These are phyloP conservation scores for Cadophora gregata DNA, from an alignment of 2,329 filamentous ascomycete genomes.

Conservation along the genomic window DNA sequence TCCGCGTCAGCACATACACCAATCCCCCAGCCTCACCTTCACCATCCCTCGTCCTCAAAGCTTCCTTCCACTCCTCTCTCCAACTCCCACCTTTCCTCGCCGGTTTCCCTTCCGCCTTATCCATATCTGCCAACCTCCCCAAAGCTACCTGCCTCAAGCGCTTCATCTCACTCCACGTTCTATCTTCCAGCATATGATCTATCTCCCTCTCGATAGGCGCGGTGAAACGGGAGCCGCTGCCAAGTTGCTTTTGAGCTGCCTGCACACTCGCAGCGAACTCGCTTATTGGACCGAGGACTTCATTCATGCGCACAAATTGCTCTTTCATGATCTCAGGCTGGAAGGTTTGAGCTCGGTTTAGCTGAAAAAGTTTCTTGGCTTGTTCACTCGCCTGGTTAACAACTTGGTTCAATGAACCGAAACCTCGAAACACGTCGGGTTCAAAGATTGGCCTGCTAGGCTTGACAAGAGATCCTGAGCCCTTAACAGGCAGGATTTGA, in stretches of 20 bases:
- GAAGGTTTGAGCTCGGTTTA: not conserved
- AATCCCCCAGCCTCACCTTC: too few relatives aligned
- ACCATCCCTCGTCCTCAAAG: not conserved
- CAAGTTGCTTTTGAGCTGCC: not conserved
- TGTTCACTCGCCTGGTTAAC: not conserved
- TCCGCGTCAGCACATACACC: not conserved
- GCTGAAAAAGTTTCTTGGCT: not conserved
- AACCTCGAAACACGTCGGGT: too few relatives aligned
- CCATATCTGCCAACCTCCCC: not conserved
- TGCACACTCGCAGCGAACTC: not conserved
- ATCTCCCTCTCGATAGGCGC: not conserved
- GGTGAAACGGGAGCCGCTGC: not conserved
- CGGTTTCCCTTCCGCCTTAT: not conserved
- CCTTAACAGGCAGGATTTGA: not conserved
- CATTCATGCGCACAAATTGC: not conserved
- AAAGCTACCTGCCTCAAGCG: not conserved
- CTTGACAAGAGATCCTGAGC: not conserved
- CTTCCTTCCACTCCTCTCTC: not conserved
- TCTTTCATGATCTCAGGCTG: not conserved
- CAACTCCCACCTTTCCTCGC: not conserved
- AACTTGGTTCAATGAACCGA: not conserved
- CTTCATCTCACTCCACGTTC: not conserved
- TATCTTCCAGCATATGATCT: not conserved
- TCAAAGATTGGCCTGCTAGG: not conserved
- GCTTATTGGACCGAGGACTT: not conserved